Percentiles rank a stretch among this genome's conserved stretches.
phyloP scores from a whole-genome alignment of 140 eudicot species.

The Anethum foeniculum region DNA sequence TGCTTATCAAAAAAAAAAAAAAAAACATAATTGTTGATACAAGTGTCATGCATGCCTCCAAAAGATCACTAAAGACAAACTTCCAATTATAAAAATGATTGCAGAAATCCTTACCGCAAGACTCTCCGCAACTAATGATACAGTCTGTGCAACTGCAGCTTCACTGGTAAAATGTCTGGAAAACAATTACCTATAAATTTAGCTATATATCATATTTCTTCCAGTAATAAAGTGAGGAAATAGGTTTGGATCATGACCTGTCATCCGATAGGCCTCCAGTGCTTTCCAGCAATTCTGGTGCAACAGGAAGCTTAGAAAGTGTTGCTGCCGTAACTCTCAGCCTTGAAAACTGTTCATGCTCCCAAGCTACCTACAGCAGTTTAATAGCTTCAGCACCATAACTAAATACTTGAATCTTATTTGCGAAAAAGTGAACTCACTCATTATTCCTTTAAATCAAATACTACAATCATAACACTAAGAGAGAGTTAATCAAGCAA shows the following conservation, averaged over 20 bases:
- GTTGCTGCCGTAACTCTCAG: slow-evolving; percentile 95
- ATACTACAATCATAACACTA: not conserved
- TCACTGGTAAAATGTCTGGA: slow-evolving; percentile 52
- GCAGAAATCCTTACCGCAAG: slow-evolving; percentile 54
- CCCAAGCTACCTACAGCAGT: slow-evolving; percentile 91
- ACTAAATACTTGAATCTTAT: slow-evolving; percentile 1
- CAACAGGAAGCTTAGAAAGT: slow-evolving; percentile 67
- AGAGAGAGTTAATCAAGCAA: not conserved
- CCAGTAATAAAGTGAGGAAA: slow-evolving; percentile 7
- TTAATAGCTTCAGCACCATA: slow-evolving; percentile 27
- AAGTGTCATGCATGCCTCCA: not conserved
- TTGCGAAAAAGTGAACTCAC: not conserved
- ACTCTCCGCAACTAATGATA: slow-evolving; percentile 85
- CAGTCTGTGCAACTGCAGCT: slow-evolving; percentile 58
- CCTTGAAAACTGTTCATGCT: slow-evolving; percentile 97
- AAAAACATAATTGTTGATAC: not conserved
- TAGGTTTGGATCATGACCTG: slow-evolving; percentile 37
- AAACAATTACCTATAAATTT: slow-evolving; percentile 9
- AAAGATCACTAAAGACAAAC: not conserved
- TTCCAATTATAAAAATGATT: not conserved
- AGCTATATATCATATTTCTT: not conserved
- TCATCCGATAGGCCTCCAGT: slow-evolving; percentile 71
- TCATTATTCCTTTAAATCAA: not conserved
- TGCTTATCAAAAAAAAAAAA: no score
- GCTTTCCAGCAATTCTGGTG: slow-evolving; percentile 73